phyloP scores from a whole-genome alignment of 768 basidiomycete genomes.

The Leccinum subgranulosum region DNA sequence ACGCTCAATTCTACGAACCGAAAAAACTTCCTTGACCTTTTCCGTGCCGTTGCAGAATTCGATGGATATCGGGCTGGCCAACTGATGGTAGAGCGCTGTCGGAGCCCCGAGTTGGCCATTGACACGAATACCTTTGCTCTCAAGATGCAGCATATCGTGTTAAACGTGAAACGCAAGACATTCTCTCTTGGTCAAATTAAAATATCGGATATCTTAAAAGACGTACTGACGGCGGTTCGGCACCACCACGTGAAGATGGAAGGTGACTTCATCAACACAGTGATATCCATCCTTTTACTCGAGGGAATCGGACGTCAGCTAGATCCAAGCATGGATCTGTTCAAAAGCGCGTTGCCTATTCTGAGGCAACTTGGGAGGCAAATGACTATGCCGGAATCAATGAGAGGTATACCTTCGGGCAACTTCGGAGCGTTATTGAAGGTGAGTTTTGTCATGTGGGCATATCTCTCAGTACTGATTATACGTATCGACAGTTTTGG shows the following conservation, averaged over 20 bases:
- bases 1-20: constrained; percentile 81
- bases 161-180: constrained; percentile 92
- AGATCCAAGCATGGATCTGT: constrained; percentile 89
- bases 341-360: constrained; percentile 94
- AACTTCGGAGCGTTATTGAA: constrained; percentile 87
- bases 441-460: constrained; percentile 41
- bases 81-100: constrained; percentile 94
- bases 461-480: background rate
- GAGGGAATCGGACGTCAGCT: constrained; percentile 96
- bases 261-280: constrained; percentile 97
- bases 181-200: constrained; percentile 97
- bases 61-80: constrained; percentile 95
- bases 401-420: constrained; percentile 59
- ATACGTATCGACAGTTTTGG: constrained; percentile 62
- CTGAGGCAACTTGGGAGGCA: constrained; percentile 87
- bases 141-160: constrained; percentile 95
- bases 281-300: constrained; percentile 87
- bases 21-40: constrained; percentile 93
- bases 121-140: constrained; percentile 95
- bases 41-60: constrained; percentile 93
- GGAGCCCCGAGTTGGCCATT: constrained; percentile 83
- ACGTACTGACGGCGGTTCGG: constrained; percentile 83
- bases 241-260: constrained; percentile 98
- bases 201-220: constrained; percentile 88
- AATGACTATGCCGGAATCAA: constrained; percentile 74